A percentile compares a stretch with the other conserved stretches of the same genome.
phyloP scores from a whole-genome alignment of 2,329 filamentous ascomycete genomes.

The Ophiocordyceps polyrhachis-furcata region DNA sequence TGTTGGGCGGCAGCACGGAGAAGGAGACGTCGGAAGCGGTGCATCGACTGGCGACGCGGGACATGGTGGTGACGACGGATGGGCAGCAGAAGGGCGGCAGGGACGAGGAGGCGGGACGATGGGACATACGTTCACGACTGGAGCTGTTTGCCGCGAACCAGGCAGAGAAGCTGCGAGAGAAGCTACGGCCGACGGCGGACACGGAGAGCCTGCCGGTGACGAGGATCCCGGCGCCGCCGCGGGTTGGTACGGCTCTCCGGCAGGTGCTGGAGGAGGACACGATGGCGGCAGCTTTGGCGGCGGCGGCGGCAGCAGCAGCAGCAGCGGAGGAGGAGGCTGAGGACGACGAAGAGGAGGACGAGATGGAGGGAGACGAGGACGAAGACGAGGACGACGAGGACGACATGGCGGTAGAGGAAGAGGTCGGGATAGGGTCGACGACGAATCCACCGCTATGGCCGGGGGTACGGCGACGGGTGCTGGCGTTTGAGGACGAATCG shows the following conservation, averaged over 20 bases:
- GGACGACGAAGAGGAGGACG: not conserved
- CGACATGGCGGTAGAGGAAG: not conserved
- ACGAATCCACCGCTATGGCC: slow-evolving; percentile 24
- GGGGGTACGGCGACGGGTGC: slow-evolving; percentile 15
- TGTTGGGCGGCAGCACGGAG: not conserved
- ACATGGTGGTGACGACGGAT: not conserved
- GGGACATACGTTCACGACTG: slow-evolving; percentile 37
- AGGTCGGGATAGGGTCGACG: slow-evolving; percentile 7
- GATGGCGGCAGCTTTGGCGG: slow-evolving; percentile 7
- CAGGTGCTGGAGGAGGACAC: slow-evolving; percentile 35
- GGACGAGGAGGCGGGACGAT: slow-evolving; percentile 16
- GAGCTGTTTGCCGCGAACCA: slow-evolving; percentile 44
- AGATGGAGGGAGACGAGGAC: slow-evolving; percentile 1
- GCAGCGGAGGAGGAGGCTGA: slow-evolving; percentile 1
- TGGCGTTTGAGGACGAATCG: slow-evolving; percentile 15
- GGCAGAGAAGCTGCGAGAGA: slow-evolving; percentile 40
- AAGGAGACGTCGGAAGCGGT: not conserved
- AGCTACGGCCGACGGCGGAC: slow-evolving; percentile 31
- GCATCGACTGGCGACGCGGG: not conserved
- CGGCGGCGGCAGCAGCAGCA: slow-evolving; percentile 2
- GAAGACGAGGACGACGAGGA: not conserved
- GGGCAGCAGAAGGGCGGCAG: slow-evolving; percentile 1
- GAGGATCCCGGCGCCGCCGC: slow-evolving; percentile 41
- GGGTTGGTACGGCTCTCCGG: slow-evolving; percentile 36
- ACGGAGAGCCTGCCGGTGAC: slow-evolving; percentile 37